Base-by-base conservation (phyloP, 1,284 basidiomycete genomes). In the Apiotrichum domesticum region DNA sequence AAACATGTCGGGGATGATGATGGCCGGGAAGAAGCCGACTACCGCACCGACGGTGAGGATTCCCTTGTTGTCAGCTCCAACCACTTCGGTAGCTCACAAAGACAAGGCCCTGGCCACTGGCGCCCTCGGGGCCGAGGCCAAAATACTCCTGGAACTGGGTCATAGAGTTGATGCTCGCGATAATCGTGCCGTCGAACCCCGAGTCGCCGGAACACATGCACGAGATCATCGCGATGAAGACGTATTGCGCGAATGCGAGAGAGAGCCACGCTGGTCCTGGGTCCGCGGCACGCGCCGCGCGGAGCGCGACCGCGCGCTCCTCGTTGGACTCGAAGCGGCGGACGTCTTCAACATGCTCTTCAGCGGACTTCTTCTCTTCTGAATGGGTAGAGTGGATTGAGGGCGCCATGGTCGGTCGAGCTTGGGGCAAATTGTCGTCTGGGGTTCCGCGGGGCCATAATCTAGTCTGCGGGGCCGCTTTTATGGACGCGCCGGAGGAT, bases 1-100 rank as follows among this genome's bases (percentile, higher is more conserved):
- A 59, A 82, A 78, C 57, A 68, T 75, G 68, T 83, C 82, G 8
- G 81, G 80, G 11, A 83, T 65, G 64, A 78, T 79, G 4, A 46
- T 44, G 51, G 53, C 49, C 11, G 48, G 51, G 45, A 66, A 66
- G 51, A 79, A 80, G 44, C 79, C 80, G 51, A 57, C 51, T 14
- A 65, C 62, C 52, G 57, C 60, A 58, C 79, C 64, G 65, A 81
- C 80, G 76, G 81, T 82, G 67, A 79, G 83, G 57, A 83, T 83
- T 35, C 68, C 82, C 64, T 66, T 45, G n/a, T 64, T 69, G 69
- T 83, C 61, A n/a, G 78, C 79, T 29, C 29, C 29, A 29, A 29
- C 29, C 29, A 29, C 29, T 3, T 29, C 3, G 29, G 66, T 82
- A 82, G 61, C 80, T 57, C 44, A 61, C 65, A 43, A 66, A 64